Evolutionary conservation across 2,329 filamentous ascomycete species (phyloP).

Genomic region (Fusarium sublunatum): DNA sequence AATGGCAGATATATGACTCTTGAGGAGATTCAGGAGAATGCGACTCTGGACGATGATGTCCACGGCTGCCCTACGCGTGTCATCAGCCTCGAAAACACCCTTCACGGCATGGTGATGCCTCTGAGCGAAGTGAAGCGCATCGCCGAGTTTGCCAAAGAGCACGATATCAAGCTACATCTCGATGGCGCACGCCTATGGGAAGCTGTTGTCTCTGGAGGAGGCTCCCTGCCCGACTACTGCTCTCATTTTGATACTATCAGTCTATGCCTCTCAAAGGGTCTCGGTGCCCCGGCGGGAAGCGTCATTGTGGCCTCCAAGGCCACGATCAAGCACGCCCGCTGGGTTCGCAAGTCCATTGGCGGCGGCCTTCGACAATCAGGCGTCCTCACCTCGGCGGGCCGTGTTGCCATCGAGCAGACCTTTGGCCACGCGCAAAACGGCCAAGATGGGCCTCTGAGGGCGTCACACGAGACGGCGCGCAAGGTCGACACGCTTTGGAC

Average conservation of each 20-base stretch:
- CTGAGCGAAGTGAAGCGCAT: conserved; percentile 77
- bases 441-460: conserved; percentile 66
- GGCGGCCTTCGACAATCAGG: conserved; percentile 80
- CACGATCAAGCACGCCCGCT: conserved; percentile 55
- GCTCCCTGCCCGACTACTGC: conserved; percentile 73
- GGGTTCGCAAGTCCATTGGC: conserved; percentile 75
- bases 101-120: conserved; percentile 82
- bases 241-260: conserved; percentile 78
- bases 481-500: conserved; percentile 77
- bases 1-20: conserved; percentile 81
- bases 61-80: conserved; percentile 84
- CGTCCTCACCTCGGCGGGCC: conserved; percentile 76
- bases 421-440: conserved; percentile 55
- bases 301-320: conserved; percentile 69
- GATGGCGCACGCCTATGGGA: conserved; percentile 88
- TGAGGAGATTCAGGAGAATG: conserved; percentile 77
- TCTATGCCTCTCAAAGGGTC: conserved; percentile 84
- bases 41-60: conserved; percentile 74
- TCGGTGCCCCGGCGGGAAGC: conserved; percentile 83
- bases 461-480: conserved; percentile 72
- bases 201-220: conserved; percentile 77
- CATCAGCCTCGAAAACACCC: conserved; percentile 87
- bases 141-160: conserved; percentile 71
- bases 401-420: conserved; percentile 70
- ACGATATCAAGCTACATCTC: conserved; percentile 77